Evolutionary conservation across 371 early-diverging fungal species (phyloP), one percentile per base, ranked within the genome.

Genomic region (Syncephalastrum sp.): DNA sequence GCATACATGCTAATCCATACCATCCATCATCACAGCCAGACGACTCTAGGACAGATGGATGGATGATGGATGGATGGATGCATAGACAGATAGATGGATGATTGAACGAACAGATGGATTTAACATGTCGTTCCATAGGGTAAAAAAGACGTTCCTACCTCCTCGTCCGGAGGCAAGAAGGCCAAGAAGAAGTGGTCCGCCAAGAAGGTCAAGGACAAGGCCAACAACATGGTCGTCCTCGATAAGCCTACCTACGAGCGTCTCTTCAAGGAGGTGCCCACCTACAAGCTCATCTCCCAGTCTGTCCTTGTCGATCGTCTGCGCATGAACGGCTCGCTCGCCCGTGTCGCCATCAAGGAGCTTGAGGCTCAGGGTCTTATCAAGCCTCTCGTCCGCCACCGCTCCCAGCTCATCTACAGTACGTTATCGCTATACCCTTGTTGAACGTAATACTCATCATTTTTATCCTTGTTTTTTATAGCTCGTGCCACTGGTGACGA

Each of bases 301-400:
- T 94, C 97, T 58, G 92, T 97, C 54, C 85, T 98, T 63, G 96
- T 97, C 60, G 99, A 98, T 81, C 94, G 98, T 81, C 91, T 97
- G 68, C 88, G 91, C 71, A 84, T 98, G 80, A 94, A 92, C 88
- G 99, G 94, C 70, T 95, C 96, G 53, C 84, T 97, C 56, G 99
- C 99, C 65, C 94, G 98, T 67, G 74, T 82, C 64, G 97, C 96
- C 67, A 87, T 98, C 83, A 83, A 86, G 56, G 96, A 96, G 71
- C 84, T 98, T 55, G 95, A 89, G 75, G 79, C 75, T 60, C 83
- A 92, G 79, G 98, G 97, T 71, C 69, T 90, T 59, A 98, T 98
- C 85, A 88, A 88, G 75, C 83, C 89, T 54, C 85, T 98, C 70
- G 86, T 89, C 62, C 79, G 83, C 58, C 96, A 95, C 89, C 86